These are phyloP conservation scores for Ophiostoma sp. DNA, from an alignment of 2,329 filamentous ascomycete species.

Conservation along the genomic window DNA sequence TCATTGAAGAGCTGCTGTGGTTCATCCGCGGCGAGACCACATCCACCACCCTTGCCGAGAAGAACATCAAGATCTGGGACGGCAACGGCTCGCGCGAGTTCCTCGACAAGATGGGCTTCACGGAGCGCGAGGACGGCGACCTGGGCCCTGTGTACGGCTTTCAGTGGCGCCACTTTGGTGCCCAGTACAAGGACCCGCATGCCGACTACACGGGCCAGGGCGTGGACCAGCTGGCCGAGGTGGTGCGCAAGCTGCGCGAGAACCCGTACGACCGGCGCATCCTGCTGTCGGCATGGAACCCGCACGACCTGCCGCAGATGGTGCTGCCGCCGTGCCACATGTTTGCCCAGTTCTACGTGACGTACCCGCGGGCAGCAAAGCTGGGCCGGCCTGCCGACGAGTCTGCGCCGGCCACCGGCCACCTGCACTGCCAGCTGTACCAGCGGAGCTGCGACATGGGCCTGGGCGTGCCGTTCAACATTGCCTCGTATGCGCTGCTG, in stretches of 20 bases:
- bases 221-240: conserved; percentile 85
- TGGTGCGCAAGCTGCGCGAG: conserved; percentile 77
- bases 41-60: conserved; percentile 66
- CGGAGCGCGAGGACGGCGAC: conserved; percentile 78
- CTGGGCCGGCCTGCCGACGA: neutral
- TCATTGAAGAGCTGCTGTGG: conserved; percentile 92
- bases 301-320: conserved; percentile 78
- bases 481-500: conserved; percentile 86
- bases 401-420: conserved; percentile 36
- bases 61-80: conserved; percentile 96
- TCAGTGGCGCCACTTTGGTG: conserved; percentile 98
- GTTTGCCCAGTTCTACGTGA: conserved; percentile 95
- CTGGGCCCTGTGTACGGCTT: conserved; percentile 96
- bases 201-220: conserved; percentile 83
- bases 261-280: conserved; percentile 87
- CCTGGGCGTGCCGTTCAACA: conserved; percentile 95
- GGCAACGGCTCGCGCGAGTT: conserved; percentile 89
- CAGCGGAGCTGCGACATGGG: conserved; percentile 97
- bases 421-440: conserved; percentile 83
- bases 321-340: conserved; percentile 92
- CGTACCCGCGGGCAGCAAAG: conserved; percentile 49
- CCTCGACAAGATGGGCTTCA: conserved; percentile 77
- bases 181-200: conserved; percentile 72
- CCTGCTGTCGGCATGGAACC: conserved; percentile 92
- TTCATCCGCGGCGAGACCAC: conserved; percentile 84